Base-by-base conservation (phyloP, 176 grass and related monocot species). In the Elaeis guineensis region DNA sequence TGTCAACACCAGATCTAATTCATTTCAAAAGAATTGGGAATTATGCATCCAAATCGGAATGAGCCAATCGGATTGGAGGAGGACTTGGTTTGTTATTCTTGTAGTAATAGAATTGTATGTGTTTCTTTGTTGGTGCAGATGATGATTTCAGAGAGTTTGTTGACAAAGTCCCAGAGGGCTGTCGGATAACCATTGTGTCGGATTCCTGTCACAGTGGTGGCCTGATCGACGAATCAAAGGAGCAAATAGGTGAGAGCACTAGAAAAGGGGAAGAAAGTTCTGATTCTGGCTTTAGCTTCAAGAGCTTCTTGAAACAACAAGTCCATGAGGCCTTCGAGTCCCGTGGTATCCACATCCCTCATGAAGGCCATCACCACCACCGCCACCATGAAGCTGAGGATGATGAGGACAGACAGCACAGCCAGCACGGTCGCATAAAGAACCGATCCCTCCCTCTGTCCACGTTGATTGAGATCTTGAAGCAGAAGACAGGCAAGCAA, bases 141-240 rank as follows among this genome's bases (percentile, higher is more conserved):
- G 77, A 91, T 23, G 93, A 97, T 71, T 97, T 97, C 55, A 90
- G 72, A 63, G 87, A 88, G 5, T 69, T 91, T 0, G 87, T 97
- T 48, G 55, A 69, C 1, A 85, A 88, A 49, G 76, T 91, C 29
- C 93, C 81, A 0, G 51, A 78, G 61, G 83, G 76, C 59, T 90
- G 87, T 55, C 26, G 63, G 29, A 85, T 97, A 72, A 92, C 93
- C 14, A 85, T 89, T 17, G 87, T 98, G 11, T 86, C 81, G 0
- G 87, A 92, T 55, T 92, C 87, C 26, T 98, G 93, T 78, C 93
- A 98, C 78, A 98, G 87, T 5, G 84, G 93, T 4, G 93, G 93
- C 59, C 76, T 98, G 6, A 65, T 98, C 5, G 87, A 89, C 60
- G 75, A 80, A 54, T 62, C 87, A 19, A 98, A 98, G 76, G 93